These are phyloP conservation scores for Nigrospora sphaerica DNA, from an alignment of 2,329 filamentous ascomycete species.

Conservation along the genomic window DNA sequence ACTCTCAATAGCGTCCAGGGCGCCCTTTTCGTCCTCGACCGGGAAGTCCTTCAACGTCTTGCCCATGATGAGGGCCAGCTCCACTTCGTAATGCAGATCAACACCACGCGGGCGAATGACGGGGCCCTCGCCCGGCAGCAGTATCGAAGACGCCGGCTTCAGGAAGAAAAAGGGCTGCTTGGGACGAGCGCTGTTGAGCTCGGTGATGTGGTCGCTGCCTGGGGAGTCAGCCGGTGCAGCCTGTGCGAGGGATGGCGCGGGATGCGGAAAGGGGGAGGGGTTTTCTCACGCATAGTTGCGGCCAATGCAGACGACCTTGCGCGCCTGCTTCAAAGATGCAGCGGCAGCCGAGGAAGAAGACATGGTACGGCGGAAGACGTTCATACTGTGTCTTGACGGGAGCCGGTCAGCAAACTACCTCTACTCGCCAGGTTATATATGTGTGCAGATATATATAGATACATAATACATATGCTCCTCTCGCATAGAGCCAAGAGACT, in stretches of 20 bases:
- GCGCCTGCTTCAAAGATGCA: conserved; percentile 44
- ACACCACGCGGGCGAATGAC: conserved; percentile 78
- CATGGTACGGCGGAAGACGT: conserved; percentile 26
- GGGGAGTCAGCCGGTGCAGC: not conserved
- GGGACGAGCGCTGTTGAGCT: conserved; percentile 79
- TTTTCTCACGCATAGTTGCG: conserved; percentile 82
- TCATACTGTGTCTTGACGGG: conserved; percentile 13
- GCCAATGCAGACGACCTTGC: conserved; percentile 87
- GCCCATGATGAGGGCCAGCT: conserved; percentile 84
- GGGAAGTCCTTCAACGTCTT: conserved; percentile 71
- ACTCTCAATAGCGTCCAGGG: conserved; percentile 78
- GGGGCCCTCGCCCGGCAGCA: conserved; percentile 70
- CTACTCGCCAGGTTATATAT: too few species aligned
- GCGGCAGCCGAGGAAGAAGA: conserved; percentile 24
- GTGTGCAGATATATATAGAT: not conserved
- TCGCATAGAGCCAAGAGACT: too few species aligned
- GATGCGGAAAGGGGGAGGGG: not conserved
- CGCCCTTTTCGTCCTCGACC: conserved; percentile 65
- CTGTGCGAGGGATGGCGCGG: not conserved
- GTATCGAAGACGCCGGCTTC: conserved; percentile 83
- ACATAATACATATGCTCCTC: not conserved
- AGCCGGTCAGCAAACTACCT: not conserved
- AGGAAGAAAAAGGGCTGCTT: conserved; percentile 99
- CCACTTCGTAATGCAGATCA: conserved; percentile 88
- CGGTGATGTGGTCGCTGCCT: conserved; percentile 79